Evolutionary conservation across 352 stramenopile species (phyloP), one percentile per base, ranked within the genome.

Genomic region (Globisporangium cylindrosporum): DNA sequence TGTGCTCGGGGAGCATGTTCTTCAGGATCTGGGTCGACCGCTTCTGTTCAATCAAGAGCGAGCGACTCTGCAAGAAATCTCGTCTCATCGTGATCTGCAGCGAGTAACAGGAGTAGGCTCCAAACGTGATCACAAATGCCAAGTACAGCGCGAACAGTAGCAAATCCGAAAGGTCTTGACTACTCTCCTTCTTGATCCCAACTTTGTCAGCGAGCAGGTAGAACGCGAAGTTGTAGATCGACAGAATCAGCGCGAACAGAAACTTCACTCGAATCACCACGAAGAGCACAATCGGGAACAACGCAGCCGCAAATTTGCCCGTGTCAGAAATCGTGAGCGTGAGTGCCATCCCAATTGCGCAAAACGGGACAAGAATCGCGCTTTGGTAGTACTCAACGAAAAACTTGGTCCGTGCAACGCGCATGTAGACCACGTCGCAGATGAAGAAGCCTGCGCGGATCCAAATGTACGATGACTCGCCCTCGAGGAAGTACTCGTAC

Each of bases 221-320:
- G 66, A 93, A 91, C 0, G 82, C 73, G 15, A 90, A 88, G 49
- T 95, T 95, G 80, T 86, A 93, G 20, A 92, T 73, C 15, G 85
- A 89, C 0, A 95, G 68, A 20, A 84, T 74, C 10, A 93, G 59
- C 0, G 88, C 88, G 59, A 92, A 93, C 6, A 95, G 71, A 59
- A 95, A 93, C 57, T 95, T 95, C 60, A 93, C 85, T 20, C 88
- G 86, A 41, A 94, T 86, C 32, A 95, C 87, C 24, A 91, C 82
- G 36, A 95, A 95, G 3, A 96, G 75, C 8, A 79, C 80, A 8
- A 95, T 85, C 0, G 87, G 86, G 71, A 92, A 95, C 15, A 96
- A 69, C 0, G 87, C 88, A 0, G 88, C 83, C 10, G 86, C 87
- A 25, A 96, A 95, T 20, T 92, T 92, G 20, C 89, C 89, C 0